Base-by-base conservation (phyloP, 2,329 filamentous ascomycete species). In the Hypoxylon sp. region DNA sequence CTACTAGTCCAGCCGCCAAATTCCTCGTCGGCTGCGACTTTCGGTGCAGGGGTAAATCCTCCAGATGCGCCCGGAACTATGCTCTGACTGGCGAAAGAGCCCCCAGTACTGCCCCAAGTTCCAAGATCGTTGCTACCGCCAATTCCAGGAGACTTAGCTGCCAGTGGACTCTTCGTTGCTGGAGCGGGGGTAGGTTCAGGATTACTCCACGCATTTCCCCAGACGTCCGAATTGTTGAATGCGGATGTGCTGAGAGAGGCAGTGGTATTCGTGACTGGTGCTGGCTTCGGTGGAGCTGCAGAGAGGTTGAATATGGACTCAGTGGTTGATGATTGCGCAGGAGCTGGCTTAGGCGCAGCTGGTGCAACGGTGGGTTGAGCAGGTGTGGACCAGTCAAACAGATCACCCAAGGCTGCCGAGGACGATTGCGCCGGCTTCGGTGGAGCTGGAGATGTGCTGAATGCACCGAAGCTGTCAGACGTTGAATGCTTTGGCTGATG, bases 1-100 rank as follows among this genome's bases (percentile, higher is more conserved):
- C 91, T 82, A 85, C 93, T 97, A 52, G 93, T 90, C 95, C 95
- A 98, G 11, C 95, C 94, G 19, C 95, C 95, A 82, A 98, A 98
- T 77, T 98, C 95, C 80, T 98, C 95, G 75, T 98, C 95, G 0
- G 93, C 92, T 37, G 92, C 87, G 2, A 97, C 92, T 75, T 91
- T 91, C 24, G 93, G 90, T 44, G 84, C 82, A 60, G 84, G 77
- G 59, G 84, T 87, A 80, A 93, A 91, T 5, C 91, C 91, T 24
- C 91, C 91, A 72, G 86, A 86, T 0, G 87, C 83, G 1, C 88
- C 87, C 2, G 87, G 87, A 19, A 91, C 84, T 77, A 91, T 88
- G 54, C 88, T 86, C 68, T 88, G 85, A 74, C 77, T 87, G 44
- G 87, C 85, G 72, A 90, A 84, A n/a, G 84, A 84, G 29, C 79